Conservation (phyloP, 2,329 filamentous ascomycete species). For the Lachnellula occidentalis region DNA sequence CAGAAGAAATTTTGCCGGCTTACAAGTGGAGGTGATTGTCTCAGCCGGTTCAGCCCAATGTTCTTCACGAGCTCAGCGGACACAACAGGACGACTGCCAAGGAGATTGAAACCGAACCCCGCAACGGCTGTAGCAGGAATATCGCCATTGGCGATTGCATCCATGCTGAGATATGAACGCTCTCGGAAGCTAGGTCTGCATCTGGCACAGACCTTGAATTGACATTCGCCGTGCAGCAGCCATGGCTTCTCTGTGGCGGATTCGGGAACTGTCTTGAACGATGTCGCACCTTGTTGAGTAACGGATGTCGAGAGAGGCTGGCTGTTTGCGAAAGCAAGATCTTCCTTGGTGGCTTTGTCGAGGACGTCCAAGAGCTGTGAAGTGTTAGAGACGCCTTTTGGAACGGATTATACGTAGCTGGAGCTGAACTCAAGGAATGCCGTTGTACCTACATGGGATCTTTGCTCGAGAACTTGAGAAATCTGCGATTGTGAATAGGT, state of each 20-base stretch:
- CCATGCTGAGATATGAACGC: conserved; percentile 45
- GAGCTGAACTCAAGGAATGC: conserved; percentile 2
- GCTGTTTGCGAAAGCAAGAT: neutral
- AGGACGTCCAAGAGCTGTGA: conserved; percentile 1
- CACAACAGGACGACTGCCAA: conserved; percentile 36
- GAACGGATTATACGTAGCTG: neutral
- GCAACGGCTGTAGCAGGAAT: conserved; percentile 44
- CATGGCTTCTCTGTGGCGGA: conserved; percentile 29
- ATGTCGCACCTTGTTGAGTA: neutral
- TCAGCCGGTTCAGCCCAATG: conserved; percentile 26
- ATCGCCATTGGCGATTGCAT: conserved; percentile 45
- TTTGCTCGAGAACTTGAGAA: conserved; percentile 43
- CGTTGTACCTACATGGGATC: conserved; percentile 39
- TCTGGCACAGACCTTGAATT: conserved; percentile 43
- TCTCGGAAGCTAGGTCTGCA: conserved; percentile 42
- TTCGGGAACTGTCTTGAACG: neutral
- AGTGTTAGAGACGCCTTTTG: neutral
- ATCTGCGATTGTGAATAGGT: conserved; percentile 45
- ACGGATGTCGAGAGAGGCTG: neutral
- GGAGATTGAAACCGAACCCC: conserved; percentile 48
- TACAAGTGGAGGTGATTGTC: conserved; percentile 17
- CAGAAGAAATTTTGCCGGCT: neutral
- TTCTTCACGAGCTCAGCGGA: conserved; percentile 21
- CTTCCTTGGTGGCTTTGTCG: neutral
- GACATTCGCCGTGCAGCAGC: conserved; percentile 42